Base-by-base conservation (phyloP, 345 rosid genomes). In the Luvunga scandens region DNA sequence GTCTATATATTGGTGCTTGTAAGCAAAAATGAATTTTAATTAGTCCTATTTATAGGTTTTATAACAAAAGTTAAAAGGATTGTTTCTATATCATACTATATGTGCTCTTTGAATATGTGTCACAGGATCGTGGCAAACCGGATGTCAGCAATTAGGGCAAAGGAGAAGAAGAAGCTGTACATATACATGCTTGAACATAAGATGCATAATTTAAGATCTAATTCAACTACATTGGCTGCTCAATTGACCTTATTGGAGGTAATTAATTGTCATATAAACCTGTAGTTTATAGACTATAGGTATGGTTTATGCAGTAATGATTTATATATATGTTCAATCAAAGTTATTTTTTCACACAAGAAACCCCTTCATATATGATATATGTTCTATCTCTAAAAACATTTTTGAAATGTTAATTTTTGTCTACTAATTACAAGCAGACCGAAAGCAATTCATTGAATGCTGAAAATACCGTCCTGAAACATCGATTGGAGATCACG, bases 111-210 rank as follows among this genome's bases (percentile, higher is more conserved):
- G 74, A 62, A 34, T 61, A 4, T 53, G 65, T 69, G 70, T 21
- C 22, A 39, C 66, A 81, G 84, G 55, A 77, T 81, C 12, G n/a
- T 81, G 7, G 39, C 78, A 53, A 81, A 81, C 33, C 25, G 84
- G 13, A 4, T 62, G 72, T 68, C 84, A 27, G 81, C 84, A 34
- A 30, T 50, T 22, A 81, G 75, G 68, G 50, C 84, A 66, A 81
- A 81, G 31, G 84, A 77, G 62, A 69, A 55, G 84, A 81, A 81
- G 78, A 77, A 62, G 78, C 21, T 77, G 28, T 22, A 77, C 22
- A 50, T 57, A 4, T 25, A 0, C 60, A 73, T 53, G 81, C 84
- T 81, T 68, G 78, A 81, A 62, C 78, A 73, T 21, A 36, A 30
- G 19, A 7, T 74, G 7, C 30, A 38, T 1, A 28, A 9, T 18